Evolutionary conservation across 140 eudicot genomes (phyloP), one percentile per base, ranked within the genome.

Genomic region (Anethum foeniculum): DNA sequence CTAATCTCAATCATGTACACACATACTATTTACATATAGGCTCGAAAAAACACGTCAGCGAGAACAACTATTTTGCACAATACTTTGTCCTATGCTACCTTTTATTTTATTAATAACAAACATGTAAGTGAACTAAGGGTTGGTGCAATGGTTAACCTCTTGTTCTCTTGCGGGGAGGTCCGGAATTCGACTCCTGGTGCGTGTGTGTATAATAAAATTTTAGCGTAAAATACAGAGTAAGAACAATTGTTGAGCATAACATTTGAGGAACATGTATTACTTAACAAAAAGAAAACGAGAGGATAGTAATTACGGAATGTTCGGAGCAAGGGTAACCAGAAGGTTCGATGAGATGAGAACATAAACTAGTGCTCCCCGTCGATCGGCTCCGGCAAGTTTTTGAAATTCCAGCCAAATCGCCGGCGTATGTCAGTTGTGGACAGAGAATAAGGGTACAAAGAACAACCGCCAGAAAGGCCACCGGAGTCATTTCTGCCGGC

Each of bases 301-400:
- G 58, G 79, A 79, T 52, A 79, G 49, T 21, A 71, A 76, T 84
- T 81, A 94, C 99, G 1, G 88, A 79, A 90, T 95, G 97, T 74
- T 95, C 97, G 21, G 89, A 76, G 91, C 97, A 95, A 83, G 83
- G 83, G 81, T 89, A 95, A 7, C 95, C 97, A 71, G 85, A 73
- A 72, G 97, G 97, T 77, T 84, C 56, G 81, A 95, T 82, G 82
- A 95, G 93, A 77, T 85, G 85, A 56, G 85, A 74, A 43, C 99
- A 95, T 76, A 95, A 91, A 49, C 97, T 91, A 23, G 83, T 85
- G 34, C 74, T 62, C 81, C 51, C 76, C 76, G 83, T 77, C 19
- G 88, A 85, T 77, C 84, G 85, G 58, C 80, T 79, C 43, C 84
- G 91, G 38, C 82, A 28, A 85, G 85, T 80, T 75, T 73, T 75